A percentile compares a stretch with the other conserved stretches of the same genome.
Conservation (phyloP, 805 yeast genomes). For the Sugiyamaella marilandica region DNA sequence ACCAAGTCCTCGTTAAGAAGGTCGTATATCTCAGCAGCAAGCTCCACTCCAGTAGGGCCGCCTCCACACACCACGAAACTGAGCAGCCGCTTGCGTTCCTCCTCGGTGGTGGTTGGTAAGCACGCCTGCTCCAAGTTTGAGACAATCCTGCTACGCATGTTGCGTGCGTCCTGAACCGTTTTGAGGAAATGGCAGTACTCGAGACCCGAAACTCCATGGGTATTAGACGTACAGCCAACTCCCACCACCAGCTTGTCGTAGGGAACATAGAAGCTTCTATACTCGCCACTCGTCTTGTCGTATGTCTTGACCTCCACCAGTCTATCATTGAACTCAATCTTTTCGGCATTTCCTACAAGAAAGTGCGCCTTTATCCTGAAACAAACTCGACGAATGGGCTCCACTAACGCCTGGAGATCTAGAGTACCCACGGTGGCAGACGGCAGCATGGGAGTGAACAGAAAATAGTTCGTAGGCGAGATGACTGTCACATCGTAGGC, state of each 20-base stretch:
- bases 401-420: slow-evolving; percentile 59
- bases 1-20: slow-evolving; percentile 60
- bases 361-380: slow-evolving; percentile 53
- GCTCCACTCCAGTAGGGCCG: slow-evolving; percentile 72
- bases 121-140: slow-evolving; percentile 56
- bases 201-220: slow-evolving; percentile 69
- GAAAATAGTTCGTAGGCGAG: slow-evolving; percentile 64
- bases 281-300: slow-evolving; percentile 37
- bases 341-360: slow-evolving; percentile 57
- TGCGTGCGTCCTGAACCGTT: slow-evolving; percentile 61
- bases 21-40: slow-evolving; percentile 68
- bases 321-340: slow-evolving; percentile 51
- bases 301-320: slow-evolving; percentile 52
- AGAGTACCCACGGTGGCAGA: slow-evolving; percentile 68
- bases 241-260: slow-evolving; percentile 66
- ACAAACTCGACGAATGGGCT: slow-evolving; percentile 57
- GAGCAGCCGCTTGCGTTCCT: slow-evolving; percentile 54
- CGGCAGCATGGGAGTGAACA: slow-evolving; percentile 66
- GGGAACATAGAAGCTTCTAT: slow-evolving; percentile 53
- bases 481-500: slow-evolving; percentile 62
- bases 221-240: slow-evolving; percentile 63
- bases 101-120: slow-evolving; percentile 59
- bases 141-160: slow-evolving; percentile 51
- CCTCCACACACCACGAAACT: slow-evolving; percentile 70
- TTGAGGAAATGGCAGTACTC: slow-evolving; percentile 57